A percentile compares a stretch with the other conserved stretches of the same genome.
Evolutionary conservation across 2,329 filamentous ascomycete genomes (phyloP).

Genomic region (Penicillium digitatum): DNA sequence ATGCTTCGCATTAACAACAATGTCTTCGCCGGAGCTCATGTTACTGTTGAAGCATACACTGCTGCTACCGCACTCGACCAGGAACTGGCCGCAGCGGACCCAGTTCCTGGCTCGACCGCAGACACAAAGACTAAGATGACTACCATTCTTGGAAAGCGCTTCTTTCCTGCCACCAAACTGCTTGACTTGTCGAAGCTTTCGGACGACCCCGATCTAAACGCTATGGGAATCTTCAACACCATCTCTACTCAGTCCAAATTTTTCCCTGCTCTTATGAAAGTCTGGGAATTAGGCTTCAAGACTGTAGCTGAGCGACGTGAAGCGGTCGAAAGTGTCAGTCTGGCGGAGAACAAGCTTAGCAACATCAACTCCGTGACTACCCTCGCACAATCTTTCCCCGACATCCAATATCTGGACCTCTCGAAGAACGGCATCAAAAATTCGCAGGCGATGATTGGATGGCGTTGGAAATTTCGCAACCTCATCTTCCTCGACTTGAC

Average conservation of each 20-base stretch:
- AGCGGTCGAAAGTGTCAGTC: constrained; percentile 74
- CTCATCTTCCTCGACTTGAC: constrained; percentile 77
- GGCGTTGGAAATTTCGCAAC: constrained; percentile 73
- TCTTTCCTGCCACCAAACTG: constrained; percentile 66
- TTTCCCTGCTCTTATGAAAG: constrained; percentile 84
- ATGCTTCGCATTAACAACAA: constrained; percentile 66
- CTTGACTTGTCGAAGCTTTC: constrained; percentile 77
- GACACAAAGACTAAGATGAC: constrained; percentile 67
- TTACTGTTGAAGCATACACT: constrained; percentile 54
- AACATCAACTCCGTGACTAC: constrained; percentile 69
- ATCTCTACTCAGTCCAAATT: constrained; percentile 75
- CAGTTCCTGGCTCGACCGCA: constrained; percentile 46
- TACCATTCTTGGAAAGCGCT: constrained; percentile 68
- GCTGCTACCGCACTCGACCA: constrained; percentile 21
- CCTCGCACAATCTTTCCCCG: constrained; percentile 74
- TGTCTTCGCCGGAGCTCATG: constrained; percentile 60
- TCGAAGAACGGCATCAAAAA: constrained; percentile 75
- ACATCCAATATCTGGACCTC: constrained; percentile 82
- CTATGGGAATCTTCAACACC: constrained; percentile 71
- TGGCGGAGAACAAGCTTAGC: constrained; percentile 74
- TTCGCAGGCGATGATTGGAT: constrained; percentile 64
- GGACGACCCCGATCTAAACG: constrained; percentile 65
- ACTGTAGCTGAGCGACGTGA: constrained; percentile 67
- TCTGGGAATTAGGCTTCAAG: constrained; percentile 75
- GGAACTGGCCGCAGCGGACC: constrained; percentile 26